Conservation (phyloP, 2,329 filamentous ascomycete species). For the Apiospora phragmitis region DNA sequence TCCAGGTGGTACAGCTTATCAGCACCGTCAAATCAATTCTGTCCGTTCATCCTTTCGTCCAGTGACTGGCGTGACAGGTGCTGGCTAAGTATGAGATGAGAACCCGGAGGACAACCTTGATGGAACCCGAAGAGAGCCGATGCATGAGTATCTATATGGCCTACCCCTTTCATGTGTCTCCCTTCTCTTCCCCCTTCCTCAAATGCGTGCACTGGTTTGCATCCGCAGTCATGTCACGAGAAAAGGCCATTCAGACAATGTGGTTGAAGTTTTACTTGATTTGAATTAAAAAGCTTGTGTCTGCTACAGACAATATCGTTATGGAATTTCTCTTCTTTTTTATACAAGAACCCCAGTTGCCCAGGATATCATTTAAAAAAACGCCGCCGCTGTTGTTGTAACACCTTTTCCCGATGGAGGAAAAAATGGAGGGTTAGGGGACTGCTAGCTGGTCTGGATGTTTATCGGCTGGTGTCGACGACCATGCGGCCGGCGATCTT, state of each 20-base stretch:
- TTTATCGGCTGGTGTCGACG: constrained; percentile 68
- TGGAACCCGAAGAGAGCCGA: neutral
- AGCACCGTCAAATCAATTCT: no score
- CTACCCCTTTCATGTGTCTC: neutral
- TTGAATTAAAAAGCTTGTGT: neutral
- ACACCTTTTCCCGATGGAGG: neutral
- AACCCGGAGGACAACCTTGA: constrained; percentile 7
- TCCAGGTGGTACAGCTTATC: neutral
- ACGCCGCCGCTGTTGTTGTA: neutral
- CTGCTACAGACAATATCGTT: neutral
- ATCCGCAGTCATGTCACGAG: neutral
- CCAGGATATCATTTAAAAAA: constrained; percentile 3
- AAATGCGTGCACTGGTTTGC: neutral
- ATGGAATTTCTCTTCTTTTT: neutral
- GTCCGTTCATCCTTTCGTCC: neutral
- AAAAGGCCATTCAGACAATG: neutral
- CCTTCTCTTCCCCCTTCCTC: neutral
- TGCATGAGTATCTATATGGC: neutral
- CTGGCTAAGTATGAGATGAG: neutral
- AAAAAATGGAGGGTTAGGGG: no score
- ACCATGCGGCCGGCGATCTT: constrained; percentile 79
- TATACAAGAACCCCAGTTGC: constrained; percentile 8
- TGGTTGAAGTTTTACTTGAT: neutral
- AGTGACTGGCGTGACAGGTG: neutral
- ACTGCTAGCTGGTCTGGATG: neutral